Evolutionary conservation across 2,329 filamentous ascomycete species (phyloP), one percentile per base, ranked within the genome.

Genomic region (Fusarium drepaniforme): DNA sequence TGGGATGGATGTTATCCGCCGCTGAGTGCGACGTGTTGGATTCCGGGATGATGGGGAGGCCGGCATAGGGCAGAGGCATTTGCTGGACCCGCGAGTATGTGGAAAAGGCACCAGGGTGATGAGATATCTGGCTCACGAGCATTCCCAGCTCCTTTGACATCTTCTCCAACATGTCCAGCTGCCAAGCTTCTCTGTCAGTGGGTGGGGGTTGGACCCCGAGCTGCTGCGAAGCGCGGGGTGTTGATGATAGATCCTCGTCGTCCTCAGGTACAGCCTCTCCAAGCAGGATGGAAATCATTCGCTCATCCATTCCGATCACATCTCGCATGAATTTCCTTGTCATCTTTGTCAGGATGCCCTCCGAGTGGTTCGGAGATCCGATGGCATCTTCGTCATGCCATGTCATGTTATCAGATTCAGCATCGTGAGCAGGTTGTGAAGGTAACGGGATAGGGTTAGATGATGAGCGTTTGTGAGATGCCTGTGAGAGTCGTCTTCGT

Each of bases 291-390:
- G 94, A 94, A 11, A 99, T 88, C 23, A 97, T 87, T 60, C 90
- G 90, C 73, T 98, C 95, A 78, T 98, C 96, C 66, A 99, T 93
- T 11, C 96, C 96, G 81, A 98, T 93, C 51, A 99, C 85, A 80
- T 98, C 95, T 63, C 92, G 91, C 77, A 99, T 95, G 33, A 98
- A 93, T 78, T 92, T 94, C 68, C 93, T 91, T 4, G 96, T 97
- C 60, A 98, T 90, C 13, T 93, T 90, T 71, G 92, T 91, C 91
- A 95, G 94, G 75, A 97, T 90, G 1, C 93, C 92, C 74, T 95
- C 92, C 49, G 88, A 86, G 35, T 90, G 87, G 6, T 86, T 84
- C 53, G 85, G 83, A 1, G 83, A 81, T 7, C 86, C 82, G 15
- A 84, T 79, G 2, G 83, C 82, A 40, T 87, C 85, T 66, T 90